These are phyloP conservation scores for Tripidium arundinaceum DNA, from an alignment of 202 grass and related monocot genomes.

Conservation along the genomic window DNA sequence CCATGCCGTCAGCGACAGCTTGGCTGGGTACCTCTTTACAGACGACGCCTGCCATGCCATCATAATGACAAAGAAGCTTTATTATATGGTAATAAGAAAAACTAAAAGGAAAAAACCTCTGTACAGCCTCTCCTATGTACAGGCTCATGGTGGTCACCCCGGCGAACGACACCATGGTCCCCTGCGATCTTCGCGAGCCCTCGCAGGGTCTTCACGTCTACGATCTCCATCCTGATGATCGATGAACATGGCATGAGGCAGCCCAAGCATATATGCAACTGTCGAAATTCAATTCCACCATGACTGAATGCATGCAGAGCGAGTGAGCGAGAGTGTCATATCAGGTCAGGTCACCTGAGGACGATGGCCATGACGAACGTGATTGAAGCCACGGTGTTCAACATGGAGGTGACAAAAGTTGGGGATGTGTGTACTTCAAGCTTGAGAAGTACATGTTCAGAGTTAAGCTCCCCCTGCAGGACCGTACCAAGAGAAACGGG, in stretches of 20 bases:
- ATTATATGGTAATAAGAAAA: too few relatives aligned
- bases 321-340: too few relatives aligned
- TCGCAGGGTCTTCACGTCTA: conserved; percentile 45
- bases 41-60: conserved; percentile 82
- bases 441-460: conserved; percentile 93
- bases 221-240: conserved; percentile 83
- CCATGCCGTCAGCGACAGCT: conserved; percentile 78
- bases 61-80: too few relatives aligned
- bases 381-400: conserved; percentile 66
- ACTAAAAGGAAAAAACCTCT: too few relatives aligned
- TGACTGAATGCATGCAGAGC: too few relatives aligned
- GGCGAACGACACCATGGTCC: conserved; percentile 55
- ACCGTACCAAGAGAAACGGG: too few relatives aligned
- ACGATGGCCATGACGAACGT: conserved; percentile 76
- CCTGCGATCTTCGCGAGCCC: conserved; percentile 62
- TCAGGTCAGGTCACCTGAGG: too few relatives aligned
- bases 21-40: conserved; percentile 69
- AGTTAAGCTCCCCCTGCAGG: conserved; percentile 77
- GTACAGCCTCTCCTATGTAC: conserved; percentile 57
- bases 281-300: too few relatives aligned
- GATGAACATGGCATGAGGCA: too few relatives aligned
- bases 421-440: conserved; percentile 82
- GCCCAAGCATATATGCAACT: too few relatives aligned
- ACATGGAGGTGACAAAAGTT: conserved; percentile 63
- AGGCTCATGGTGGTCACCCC: conserved; percentile 86